Evolutionary conservation across 345 rosid species (phyloP).

Genomic region (Citrus sp.): DNA sequence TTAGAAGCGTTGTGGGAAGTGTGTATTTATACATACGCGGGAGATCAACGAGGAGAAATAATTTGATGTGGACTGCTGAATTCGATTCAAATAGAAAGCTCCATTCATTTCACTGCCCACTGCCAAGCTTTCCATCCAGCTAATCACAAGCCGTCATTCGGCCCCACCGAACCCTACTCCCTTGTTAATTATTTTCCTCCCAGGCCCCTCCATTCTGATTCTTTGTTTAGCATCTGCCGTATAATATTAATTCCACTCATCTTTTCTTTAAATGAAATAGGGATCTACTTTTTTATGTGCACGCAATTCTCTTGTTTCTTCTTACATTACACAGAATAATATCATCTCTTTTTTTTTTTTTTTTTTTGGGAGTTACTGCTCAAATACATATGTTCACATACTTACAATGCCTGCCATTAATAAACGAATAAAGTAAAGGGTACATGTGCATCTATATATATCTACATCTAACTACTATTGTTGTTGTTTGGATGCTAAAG

Average conservation of each 20-base stretch:
- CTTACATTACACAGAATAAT: background rate
- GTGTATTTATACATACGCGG: constrained; percentile 17
- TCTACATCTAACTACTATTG: background rate
- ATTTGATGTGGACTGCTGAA: constrained; percentile 30
- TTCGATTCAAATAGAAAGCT: constrained; percentile 33
- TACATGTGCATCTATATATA: too few relatives aligned
- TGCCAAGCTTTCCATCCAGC: constrained; percentile 71
- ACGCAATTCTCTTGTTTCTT: background rate
- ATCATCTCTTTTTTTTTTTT: too few relatives aligned
- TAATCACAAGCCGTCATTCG: constrained; percentile 63
- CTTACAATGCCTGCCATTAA: background rate
- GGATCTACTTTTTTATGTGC: background rate
- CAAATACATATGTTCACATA: background rate
- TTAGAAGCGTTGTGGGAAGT: constrained; percentile 11
- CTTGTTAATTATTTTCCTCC: background rate
- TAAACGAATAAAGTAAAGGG: background rate
- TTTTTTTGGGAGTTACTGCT: background rate
- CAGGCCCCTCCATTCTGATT: background rate
- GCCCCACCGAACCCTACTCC: constrained; percentile 32
- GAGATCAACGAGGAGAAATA: constrained; percentile 1
- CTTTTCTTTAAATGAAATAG: background rate
- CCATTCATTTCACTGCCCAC: constrained; percentile 25
- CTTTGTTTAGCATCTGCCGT: background rate
- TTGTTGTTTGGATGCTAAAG: background rate
- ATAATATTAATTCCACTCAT: background rate